Conservation (phyloP, 257 asterid species). For the Osmanthus fragrans region DNA sequence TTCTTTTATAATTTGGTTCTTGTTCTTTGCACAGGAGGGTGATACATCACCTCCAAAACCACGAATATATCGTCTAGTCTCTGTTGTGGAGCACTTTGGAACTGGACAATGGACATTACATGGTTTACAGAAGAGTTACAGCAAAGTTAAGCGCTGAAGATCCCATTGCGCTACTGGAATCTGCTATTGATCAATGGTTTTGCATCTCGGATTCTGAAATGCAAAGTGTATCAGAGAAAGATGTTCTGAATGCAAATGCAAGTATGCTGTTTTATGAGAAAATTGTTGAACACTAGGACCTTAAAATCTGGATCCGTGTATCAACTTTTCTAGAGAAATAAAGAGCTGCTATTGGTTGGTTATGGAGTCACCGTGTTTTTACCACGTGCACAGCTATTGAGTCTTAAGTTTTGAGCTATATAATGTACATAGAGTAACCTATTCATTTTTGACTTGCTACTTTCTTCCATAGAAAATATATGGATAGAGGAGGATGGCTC, state of each 20-base stretch:
- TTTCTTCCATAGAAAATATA: too few species aligned
- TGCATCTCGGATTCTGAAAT: conserved; percentile 80
- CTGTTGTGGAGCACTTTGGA: conserved; percentile 85
- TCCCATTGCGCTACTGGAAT: conserved; percentile 48
- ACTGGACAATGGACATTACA: conserved; percentile 81
- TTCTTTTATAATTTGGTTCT: not conserved
- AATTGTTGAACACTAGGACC: conserved; percentile 29
- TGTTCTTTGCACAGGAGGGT: conserved; percentile 30
- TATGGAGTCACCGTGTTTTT: not conserved
- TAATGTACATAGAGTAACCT: too few species aligned
- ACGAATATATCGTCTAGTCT: conserved; percentile 61
- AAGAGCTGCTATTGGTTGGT: not conserved
- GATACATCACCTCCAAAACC: conserved; percentile 15
- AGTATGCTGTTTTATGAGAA: conserved; percentile 82
- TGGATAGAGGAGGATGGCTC: too few species aligned
- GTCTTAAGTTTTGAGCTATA: too few species aligned
- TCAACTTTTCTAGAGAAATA: not conserved
- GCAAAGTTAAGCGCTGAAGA: conserved; percentile 50
- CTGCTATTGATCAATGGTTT: conserved; percentile 68
- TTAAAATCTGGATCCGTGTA: not conserved
- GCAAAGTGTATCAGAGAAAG: conserved; percentile 57
- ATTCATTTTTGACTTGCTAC: too few species aligned
- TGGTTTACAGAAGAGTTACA: conserved; percentile 66
- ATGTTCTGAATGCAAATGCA: conserved; percentile 77
- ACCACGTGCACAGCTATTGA: too few species aligned